Conservation (phyloP, 208 protist species). For the Phytomonas sp. region DNA sequence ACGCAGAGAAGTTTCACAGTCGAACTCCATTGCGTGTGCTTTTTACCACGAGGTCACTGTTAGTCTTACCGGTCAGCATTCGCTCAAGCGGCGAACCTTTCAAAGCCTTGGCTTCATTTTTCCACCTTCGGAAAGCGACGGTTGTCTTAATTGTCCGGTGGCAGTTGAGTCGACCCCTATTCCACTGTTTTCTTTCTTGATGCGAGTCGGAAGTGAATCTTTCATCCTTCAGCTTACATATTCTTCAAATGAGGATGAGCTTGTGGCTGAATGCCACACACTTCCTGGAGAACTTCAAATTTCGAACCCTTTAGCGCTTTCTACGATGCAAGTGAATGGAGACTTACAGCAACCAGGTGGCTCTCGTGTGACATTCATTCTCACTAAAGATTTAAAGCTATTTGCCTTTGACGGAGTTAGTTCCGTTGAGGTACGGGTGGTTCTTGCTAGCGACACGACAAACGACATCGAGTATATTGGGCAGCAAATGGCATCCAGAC, state of each 20-base stretch:
- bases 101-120: not conserved
- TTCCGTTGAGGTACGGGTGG: not conserved
- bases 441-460: not conserved
- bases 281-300: not conserved
- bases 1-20: not conserved
- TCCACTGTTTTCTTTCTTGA: not conserved
- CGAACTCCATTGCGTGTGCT: not conserved
- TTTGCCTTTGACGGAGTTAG: constrained; percentile 33
- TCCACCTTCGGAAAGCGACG: not conserved
- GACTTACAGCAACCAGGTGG: constrained; percentile 3
- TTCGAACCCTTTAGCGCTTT: not conserved
- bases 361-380: constrained; percentile 21
- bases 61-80: not conserved
- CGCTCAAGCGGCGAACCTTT: not conserved
- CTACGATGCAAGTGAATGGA: not conserved
- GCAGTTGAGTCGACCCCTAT: not conserved
- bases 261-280: not conserved
- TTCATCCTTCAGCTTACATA: not conserved
- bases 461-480: not conserved
- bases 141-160: not conserved
- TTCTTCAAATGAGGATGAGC: not conserved
- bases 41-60: not conserved
- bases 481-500: not conserved
- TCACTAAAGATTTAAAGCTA: constrained; percentile 24
- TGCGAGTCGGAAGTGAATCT: not conserved